A percentile compares a stretch with the other conserved stretches of the same genome.
These are phyloP conservation scores for Aureobasidium melanogenum DNA, from an alignment of 2,329 filamentous ascomycete species.

Conservation along the genomic window DNA sequence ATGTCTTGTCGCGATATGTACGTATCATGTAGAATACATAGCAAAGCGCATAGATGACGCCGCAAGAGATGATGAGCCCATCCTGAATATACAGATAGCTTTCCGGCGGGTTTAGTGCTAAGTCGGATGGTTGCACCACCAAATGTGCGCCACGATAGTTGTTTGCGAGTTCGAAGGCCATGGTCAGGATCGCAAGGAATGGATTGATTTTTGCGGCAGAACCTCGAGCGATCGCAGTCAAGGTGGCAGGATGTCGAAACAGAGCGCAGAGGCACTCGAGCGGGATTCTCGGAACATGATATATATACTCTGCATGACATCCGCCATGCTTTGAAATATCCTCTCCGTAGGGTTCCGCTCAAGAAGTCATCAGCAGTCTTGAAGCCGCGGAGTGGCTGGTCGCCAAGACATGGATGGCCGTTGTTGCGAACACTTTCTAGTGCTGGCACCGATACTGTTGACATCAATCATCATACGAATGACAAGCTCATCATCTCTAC, in stretches of 20 bases:
- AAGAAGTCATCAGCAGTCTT: background rate
- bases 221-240: background rate
- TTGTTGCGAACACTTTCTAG: background rate
- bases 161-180: constrained; percentile 26
- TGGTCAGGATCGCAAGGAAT: constrained; percentile 1
- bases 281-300: background rate
- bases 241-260: background rate
- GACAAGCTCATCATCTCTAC: no score
- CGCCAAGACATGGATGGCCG: background rate
- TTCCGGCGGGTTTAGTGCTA: constrained; percentile 29
- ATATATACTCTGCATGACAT: background rate
- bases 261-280: background rate
- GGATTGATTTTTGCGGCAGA: background rate
- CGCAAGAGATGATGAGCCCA: constrained; percentile 32
- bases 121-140: constrained; percentile 44
- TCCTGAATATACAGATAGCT: constrained; percentile 34
- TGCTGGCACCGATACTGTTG: no score
- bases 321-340: background rate
- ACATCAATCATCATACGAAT: no score
- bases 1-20: constrained; percentile 28
- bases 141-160: constrained; percentile 36
- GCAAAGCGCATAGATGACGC: constrained; percentile 32
- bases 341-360: background rate
- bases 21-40: constrained; percentile 32
- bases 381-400: no score